Base-by-base conservation (phyloP, 2,329 filamentous ascomycete species). In the Colletotrichum nymphaeae region DNA sequence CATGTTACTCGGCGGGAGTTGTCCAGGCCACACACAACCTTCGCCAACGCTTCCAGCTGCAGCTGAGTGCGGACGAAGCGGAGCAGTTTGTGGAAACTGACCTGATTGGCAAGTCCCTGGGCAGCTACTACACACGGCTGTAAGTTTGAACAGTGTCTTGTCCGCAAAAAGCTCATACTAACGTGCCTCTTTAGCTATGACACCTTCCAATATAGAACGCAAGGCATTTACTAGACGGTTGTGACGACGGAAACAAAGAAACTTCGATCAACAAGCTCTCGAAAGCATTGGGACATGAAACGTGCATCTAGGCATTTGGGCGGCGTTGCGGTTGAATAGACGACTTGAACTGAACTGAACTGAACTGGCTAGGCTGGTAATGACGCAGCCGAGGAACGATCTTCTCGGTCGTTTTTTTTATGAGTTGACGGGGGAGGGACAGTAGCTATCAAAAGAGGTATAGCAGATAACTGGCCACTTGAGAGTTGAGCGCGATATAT, bases 111-210 rank as follows among this genome's bases (percentile, higher is more conserved):
- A 97, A 97, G 88, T 94, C 93, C 76, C 88, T 94, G 77, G 94
- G 94, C 75, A 96, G 94, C 82, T 97, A 97, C 84, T 96, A 95
- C 81, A 96, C 94, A 80, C 90, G 94, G 85, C 88, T 95, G 91
- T 95, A 85, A 87, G 93, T 82, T n/a, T 12, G 24, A 5, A 35
- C 46, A 46, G 9, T 46, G 28, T 16, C 7, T 52, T 30, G 32
- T 19, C 12, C 32, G 22, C 11, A 3, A n/a, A 11, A 49, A 26
- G 1, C 12, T 22, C 37, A 14, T 46, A 73, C 37, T 74, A 26
- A 77, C 35, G 1, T 7, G 19, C 8, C 53, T 63, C 46, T 16
- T 3, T 55, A 94, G 93, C 83, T 95, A 95, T 79, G 93, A 95
- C 83, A 94, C 93, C 75, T 96, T 95, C 85, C 94, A 96, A 85